Evolutionary conservation across 2,329 filamentous ascomycete species (phyloP).

Genomic region (Diaporthe vexans): DNA sequence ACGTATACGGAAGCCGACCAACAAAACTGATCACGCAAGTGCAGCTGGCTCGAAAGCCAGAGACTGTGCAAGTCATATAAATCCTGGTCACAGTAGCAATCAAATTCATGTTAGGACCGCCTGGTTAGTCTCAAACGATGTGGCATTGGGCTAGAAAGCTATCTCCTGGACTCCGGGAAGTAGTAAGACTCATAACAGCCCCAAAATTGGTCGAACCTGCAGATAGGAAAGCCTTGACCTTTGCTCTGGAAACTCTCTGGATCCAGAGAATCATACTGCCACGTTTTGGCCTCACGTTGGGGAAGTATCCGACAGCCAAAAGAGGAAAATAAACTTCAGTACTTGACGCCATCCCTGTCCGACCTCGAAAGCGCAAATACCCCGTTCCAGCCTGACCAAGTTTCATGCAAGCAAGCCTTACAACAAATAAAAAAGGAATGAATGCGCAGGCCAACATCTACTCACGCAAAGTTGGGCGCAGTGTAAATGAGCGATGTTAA

Average conservation of each 20-base stretch:
- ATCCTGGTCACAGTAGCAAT: not conserved
- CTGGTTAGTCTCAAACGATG: not conserved
- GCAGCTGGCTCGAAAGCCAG: not conserved
- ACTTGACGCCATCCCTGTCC: not conserved
- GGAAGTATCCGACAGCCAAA: not conserved
- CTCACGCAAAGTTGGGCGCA: slow-evolving; percentile 51
- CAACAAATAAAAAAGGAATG: not conserved
- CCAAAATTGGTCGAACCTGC: not conserved
- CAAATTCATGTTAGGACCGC: too few species aligned
- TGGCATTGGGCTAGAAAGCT: slow-evolving; percentile 27
- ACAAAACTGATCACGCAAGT: not conserved
- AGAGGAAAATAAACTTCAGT: not conserved
- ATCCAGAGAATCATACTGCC: not conserved
- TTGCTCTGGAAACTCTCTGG: not conserved
- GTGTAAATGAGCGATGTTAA: slow-evolving; percentile 56
- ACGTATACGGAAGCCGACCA: too few species aligned
- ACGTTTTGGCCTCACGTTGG: not conserved
- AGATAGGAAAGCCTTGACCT: not conserved
- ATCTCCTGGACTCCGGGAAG: not conserved
- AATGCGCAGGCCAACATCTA: not conserved
- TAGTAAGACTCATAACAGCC: slow-evolving; percentile 12
- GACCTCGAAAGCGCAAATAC: not conserved
- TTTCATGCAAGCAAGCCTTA: not conserved
- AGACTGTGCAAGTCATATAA: not conserved
- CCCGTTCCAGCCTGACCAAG: not conserved